Conservation (phyloP, 208 protist species). For the Trichomonas tenax region DNA sequence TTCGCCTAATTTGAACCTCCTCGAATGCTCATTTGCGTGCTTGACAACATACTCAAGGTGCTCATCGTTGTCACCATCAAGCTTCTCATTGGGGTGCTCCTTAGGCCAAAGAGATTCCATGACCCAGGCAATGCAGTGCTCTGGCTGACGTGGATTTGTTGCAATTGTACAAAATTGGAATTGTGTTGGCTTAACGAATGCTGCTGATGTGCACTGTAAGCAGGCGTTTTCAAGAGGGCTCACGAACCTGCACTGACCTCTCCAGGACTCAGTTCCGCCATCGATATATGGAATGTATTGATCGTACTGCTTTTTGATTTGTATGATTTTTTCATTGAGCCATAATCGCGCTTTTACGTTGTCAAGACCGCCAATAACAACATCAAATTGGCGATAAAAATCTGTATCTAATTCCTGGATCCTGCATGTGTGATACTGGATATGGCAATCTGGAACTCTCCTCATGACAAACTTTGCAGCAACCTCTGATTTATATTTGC, state of each 20-base stretch:
- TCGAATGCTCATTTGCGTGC: constrained; percentile 58
- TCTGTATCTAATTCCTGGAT: constrained; percentile 18
- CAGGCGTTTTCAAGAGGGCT: constrained; percentile 28
- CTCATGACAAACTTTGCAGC: constrained; percentile 66
- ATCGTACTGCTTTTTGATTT: constrained; percentile 43
- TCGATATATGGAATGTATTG: constrained; percentile 80
- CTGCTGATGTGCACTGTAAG: constrained; percentile 26
- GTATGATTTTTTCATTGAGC: constrained; percentile 57
- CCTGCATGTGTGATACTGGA: constrained; percentile 45
- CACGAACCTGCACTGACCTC: constrained; percentile 54
- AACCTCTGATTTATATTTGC: constrained; percentile 50
- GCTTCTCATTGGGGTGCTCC: neutral
- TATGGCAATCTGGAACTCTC: constrained; percentile 56
- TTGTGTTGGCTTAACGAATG: neutral
- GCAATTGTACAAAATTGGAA: constrained; percentile 39
- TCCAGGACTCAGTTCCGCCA: constrained; percentile 88
- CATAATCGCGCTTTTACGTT: constrained; percentile 62
- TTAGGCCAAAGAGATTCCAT: constrained; percentile 21
- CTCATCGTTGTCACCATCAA: constrained; percentile 63
- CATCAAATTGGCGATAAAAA: constrained; percentile 27
- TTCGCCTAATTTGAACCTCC: constrained; percentile 62
- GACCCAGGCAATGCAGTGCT: constrained; percentile 44
- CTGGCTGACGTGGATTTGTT: constrained; percentile 27
- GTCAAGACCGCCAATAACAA: constrained; percentile 33
- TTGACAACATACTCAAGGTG: constrained; percentile 67